Conservation (phyloP, 2,329 filamentous ascomycete species). For the Colletotrichum endophyticum region DNA sequence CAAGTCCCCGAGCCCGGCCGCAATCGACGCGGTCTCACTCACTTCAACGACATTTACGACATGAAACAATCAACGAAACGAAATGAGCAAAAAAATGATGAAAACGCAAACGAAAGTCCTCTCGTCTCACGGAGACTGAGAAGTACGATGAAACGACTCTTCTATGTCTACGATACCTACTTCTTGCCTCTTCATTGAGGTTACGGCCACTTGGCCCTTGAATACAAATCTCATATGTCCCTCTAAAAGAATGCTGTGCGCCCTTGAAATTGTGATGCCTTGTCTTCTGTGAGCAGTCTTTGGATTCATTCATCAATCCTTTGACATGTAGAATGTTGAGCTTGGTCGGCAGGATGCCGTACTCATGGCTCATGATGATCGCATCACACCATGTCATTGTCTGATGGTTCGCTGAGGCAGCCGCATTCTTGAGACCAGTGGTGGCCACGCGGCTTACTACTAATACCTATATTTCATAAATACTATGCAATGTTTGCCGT, state of each 20-base stretch:
- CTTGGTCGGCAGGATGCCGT: not conserved
- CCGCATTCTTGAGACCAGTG: rapidly evolving
- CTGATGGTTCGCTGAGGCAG: not conserved
- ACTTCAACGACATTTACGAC: not conserved
- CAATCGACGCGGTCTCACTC: not conserved
- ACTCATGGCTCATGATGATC: not conserved
- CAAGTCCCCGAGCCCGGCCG: not conserved
- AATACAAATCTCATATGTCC: conserved; percentile 15
- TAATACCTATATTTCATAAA: rapidly evolving
- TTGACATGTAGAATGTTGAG: too few species aligned
- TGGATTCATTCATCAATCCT: rapidly evolving
- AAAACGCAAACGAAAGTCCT: not conserved
- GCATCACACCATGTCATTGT: not conserved
- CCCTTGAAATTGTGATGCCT: not conserved
- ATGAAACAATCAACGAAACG: not conserved
- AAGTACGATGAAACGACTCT: conserved; percentile 18
- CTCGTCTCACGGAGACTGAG: not conserved
- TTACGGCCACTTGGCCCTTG: conserved; percentile 11
- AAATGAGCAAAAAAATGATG: not conserved
- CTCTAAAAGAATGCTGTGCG: not conserved
- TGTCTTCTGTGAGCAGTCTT: rapidly evolving
- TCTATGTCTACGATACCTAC: conserved; percentile 9
- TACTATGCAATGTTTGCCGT: not conserved
- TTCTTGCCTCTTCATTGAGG: conserved; percentile 15
- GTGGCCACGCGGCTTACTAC: not conserved